Conservation (phyloP, 2,329 filamentous ascomycete species). For the Dactylellina parvicollis region DNA sequence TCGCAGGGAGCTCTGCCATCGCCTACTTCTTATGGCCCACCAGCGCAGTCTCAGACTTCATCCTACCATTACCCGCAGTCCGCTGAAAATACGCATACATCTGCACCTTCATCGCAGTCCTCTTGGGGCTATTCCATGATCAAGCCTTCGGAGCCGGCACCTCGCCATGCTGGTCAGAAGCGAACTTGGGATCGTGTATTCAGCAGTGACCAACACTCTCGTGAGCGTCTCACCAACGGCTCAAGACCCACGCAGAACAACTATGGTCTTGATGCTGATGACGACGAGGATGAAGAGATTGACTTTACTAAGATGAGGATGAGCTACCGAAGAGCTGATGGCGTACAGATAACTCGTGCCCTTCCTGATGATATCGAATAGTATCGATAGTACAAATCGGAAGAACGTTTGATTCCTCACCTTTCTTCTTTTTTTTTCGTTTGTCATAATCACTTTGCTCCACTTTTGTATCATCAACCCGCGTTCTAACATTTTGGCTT, state of each 20-base stretch:
- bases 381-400: not conserved
- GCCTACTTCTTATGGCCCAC: constrained; percentile 54
- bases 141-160: constrained; percentile 52
- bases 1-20: constrained; percentile 56
- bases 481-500: constrained; percentile 21
- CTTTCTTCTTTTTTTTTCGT: constrained; percentile 39
- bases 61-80: constrained; percentile 36
- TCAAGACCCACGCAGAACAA: constrained; percentile 55
- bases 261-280: constrained; percentile 54
- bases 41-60: constrained; percentile 31
- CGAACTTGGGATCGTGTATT: constrained; percentile 58
- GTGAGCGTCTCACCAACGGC: constrained; percentile 56
- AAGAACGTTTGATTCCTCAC: not conserved
- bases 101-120: constrained; percentile 53
- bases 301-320: constrained; percentile 58
- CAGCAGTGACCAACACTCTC: constrained; percentile 56
- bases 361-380: constrained; percentile 56
- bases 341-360: constrained; percentile 58
- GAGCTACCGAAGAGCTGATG: constrained; percentile 58
- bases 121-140: constrained; percentile 55
- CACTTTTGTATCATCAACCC: constrained; percentile 1
- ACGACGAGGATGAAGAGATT: constrained; percentile 57
- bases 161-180: constrained; percentile 56
- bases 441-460: constrained; percentile 11
- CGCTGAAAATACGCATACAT: constrained; percentile 39